Evolutionary conservation across 140 eudicot species (phyloP), one percentile per base, ranked within the genome.

Genomic region (Stevia rebaudiana): DNA sequence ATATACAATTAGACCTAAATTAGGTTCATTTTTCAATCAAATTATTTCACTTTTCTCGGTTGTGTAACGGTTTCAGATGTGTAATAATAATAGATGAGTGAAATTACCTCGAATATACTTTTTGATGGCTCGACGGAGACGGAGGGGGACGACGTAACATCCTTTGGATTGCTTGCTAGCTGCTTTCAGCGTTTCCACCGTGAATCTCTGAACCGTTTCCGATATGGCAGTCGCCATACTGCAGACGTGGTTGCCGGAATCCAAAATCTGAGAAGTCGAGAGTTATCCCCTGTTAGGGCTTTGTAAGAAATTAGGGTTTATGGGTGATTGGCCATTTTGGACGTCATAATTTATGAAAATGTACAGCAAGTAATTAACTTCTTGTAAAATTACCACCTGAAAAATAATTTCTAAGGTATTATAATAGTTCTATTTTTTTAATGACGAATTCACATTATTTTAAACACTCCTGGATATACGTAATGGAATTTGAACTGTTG

Each of bases 51-150:
- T 53, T 11, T 15, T 24, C 8, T 1, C 19, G 2, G 11, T 53
- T 54, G 25, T 1, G 36, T 25, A 25, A 9, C 6, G n/a, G 11
- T 24, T 68, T 24, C 13, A 39, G 33, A 40, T 28, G 28, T 10
- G 23, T 49, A 28, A 4, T 12, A 9, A 52, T 23, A 65, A 47
- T 53, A 30, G 64, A 30, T 16, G 51, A 30, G 35, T 25, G 44
- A 90, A 22, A 39, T 49, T 41, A 92, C 96, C 96, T 85, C 78
- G 81, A 51, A 94, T 73, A 67, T 67, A 94, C 6, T 67, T 74
- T 66, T 83, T 76, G 73, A 94, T 94, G 71, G 94, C 95, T 33
- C 87, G 80, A n/a, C 97, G 94, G 73, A 88, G 97, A 39, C 89
- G 95, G 68, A 82, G 76, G n/a, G 97, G 88, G 54, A 94, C 80